Conservation (phyloP, 768 basidiomycete genomes). For the Leccinum truebloodii region DNA sequence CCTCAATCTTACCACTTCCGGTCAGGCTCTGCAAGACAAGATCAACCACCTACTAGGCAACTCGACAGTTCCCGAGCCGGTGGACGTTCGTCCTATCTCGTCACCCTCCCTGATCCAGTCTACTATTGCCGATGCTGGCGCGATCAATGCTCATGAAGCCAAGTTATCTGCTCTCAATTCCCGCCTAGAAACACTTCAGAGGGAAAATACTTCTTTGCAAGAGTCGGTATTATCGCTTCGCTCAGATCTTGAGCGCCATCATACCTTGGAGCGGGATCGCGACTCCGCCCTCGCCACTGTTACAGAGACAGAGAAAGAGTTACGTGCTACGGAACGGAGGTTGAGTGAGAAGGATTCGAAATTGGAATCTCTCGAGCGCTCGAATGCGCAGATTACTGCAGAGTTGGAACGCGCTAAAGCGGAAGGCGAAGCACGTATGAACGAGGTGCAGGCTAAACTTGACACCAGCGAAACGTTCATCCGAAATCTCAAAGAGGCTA, state of each 20-base stretch:
- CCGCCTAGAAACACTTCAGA: constrained; percentile 62
- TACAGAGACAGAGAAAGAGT: constrained; percentile 43
- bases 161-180: constrained; percentile 25
- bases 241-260: constrained; percentile 25
- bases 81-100: constrained; percentile 17
- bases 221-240: constrained; percentile 28
- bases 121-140: constrained; percentile 37
- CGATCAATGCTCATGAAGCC: constrained; percentile 16
- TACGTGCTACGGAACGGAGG: constrained; percentile 43
- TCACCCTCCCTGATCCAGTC: constrained; percentile 40
- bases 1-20: constrained; percentile 40
- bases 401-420: constrained; percentile 48
- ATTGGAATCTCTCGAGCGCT: constrained; percentile 49
- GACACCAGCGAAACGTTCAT: constrained; percentile 46
- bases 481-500: constrained; percentile 50
- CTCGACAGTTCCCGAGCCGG: constrained; percentile 17
- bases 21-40: constrained; percentile 48
- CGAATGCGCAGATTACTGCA: constrained; percentile 35
- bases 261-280: constrained; percentile 43
- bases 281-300: constrained; percentile 43
- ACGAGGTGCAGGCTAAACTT: constrained; percentile 46
- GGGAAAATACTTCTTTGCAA: constrained; percentile 66
- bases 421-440: constrained; percentile 45
- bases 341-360: constrained; percentile 46
- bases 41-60: constrained; percentile 46